A percentile compares a stretch with the other conserved stretches of the same genome.
Evolutionary conservation across 2,329 filamentous ascomycete genomes (phyloP).

Genomic region (Phaeophleospora eucalypticola): DNA sequence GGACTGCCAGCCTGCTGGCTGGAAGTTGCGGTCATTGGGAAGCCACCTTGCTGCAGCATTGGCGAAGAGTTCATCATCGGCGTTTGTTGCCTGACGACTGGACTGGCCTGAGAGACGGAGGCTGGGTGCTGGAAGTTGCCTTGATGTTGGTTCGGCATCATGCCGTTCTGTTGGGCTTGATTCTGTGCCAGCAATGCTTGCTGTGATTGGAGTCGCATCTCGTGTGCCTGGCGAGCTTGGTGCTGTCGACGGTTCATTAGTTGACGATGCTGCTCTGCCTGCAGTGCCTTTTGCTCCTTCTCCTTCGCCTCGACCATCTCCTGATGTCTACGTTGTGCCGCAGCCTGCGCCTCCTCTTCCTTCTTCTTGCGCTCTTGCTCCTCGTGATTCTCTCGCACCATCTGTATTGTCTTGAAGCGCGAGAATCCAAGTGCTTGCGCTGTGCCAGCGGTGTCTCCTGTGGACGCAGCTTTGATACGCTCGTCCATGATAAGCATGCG

Average conservation of each 20-base stretch:
- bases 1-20: slow-evolving; percentile 64
- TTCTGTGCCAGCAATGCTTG: slow-evolving; percentile 23
- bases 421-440: slow-evolving; percentile 77
- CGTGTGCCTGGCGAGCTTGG: slow-evolving; percentile 21
- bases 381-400: slow-evolving; percentile 59
- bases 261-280: slow-evolving; percentile 41
- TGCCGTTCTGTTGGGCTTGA: slow-evolving; percentile 37
- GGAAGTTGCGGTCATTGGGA: slow-evolving; percentile 56
- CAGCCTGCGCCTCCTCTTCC: slow-evolving; percentile 54
- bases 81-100: slow-evolving; percentile 47
- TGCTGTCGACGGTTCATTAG: slow-evolving; percentile 9
- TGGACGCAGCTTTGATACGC: slow-evolving; percentile 61
- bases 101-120: slow-evolving; percentile 56
- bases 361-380: slow-evolving; percentile 56
- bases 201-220: slow-evolving; percentile 28
- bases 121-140: slow-evolving; percentile 46
- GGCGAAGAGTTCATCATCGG: slow-evolving; percentile 46
- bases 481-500: slow-evolving; percentile 94
- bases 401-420: slow-evolving; percentile 84
- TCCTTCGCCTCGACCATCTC: slow-evolving; percentile 48
- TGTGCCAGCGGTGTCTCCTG: slow-evolving; percentile 67
- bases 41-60: slow-evolving; percentile 39
- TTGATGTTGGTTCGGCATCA: slow-evolving; percentile 37
- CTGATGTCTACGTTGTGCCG: slow-evolving; percentile 31
- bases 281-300: slow-evolving; percentile 45